Base-by-base conservation (phyloP, 2,329 filamentous ascomycete genomes). In the Pseudogymnoascus destructans region DNA sequence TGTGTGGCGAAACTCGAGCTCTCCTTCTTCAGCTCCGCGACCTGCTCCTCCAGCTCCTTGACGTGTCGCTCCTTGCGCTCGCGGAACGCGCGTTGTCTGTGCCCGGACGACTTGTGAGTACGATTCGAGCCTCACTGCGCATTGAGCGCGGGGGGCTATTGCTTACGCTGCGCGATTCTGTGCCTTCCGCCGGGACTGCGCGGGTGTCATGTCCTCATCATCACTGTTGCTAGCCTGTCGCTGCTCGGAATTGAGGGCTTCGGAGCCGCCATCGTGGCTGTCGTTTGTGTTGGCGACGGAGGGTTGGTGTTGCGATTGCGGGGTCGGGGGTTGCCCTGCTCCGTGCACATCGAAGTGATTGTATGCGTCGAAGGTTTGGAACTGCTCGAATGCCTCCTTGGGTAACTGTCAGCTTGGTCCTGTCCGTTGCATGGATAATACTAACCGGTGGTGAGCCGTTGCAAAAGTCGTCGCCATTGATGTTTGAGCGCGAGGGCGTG, bases 41-140 rank as follows among this genome's bases (percentile, higher is more conserved):
- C 82, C 70, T 95, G 93, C 59, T 83, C 81, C 72, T 97, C 91
- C 21, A 97, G 84, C 61, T 97, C 90, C 70, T 91, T 91, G 62
- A 97, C 90, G 68, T 95, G 91, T 59, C 85, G 86, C 71, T 97
- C 92, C 72, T 97, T 97, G 65, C 92, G 86, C 72, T 97, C 92
- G 61, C 92, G 89, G 71, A 97, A 97, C 30, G 93, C 92, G 66
- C 92, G 86, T 78, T 97, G 93, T 54, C 92, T 96, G 59, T 40
- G 1, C 3, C 15, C 2, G 1, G 7, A 1, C 38, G 42, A 27
- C 27, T 30, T 57, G 40, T 61, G 59, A 62, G 58, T 35, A 49
- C 15, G 19, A 32, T 15, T 49, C 40, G 13, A 15, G 13, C 13
- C 23, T 5, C 23, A 30, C 9, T 15, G n/a, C 1, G 23, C 15